Evolutionary conservation across 2,329 filamentous ascomycete species (phyloP), one percentile per base, ranked within the genome.

Genomic region (Sclerotinia glacialis): DNA sequence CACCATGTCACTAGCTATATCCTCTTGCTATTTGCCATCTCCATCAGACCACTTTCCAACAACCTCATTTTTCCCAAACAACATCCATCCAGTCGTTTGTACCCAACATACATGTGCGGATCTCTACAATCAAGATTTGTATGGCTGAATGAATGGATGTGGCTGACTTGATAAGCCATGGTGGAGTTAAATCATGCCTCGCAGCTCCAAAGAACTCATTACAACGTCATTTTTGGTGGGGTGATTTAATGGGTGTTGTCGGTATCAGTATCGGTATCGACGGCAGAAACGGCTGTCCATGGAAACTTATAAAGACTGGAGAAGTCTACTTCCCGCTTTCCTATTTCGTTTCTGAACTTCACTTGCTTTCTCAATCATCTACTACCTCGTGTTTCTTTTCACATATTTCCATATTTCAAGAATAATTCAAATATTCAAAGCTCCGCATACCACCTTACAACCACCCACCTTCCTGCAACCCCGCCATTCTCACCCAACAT

Each of bases 401-500:
- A 28, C 46, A 47, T 31, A 52, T 16, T 40, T 31, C 21, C 52
- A 31, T 40, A 40, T 18, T n/a, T 6, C n/a, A 12, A 42, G 11
- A 53, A 31, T 26, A 49, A 26, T 42, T 61, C n/a, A 49, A 61
- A 40, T n/a, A 40, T 26, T 66, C 34, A 47, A 49, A 58, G 21
- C 53, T 28, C 18, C 28, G 28, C 23, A 64, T 21, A 40, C 9
- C 26, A 40, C 9, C 26, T 67, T 21, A 49, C 3, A 54, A 47
- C 12, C 23, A 16, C 26, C 16, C 23, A 9, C 26, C n/a, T 23
- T 55, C 50, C 8, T 7, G n/a, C 18, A 26, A 50, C 58, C 64
- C 31, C 64, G 47, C 34, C 42, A 40, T 28, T 50, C n/a, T 49
- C 44, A 47, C 59, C 31, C 44, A 53, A 54, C 16, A 75, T 78